A percentile compares a stretch with the other conserved stretches of the same genome.
Conservation (phyloP, 202 grass and related monocot species). For the Schoenoplectus triqueter region DNA sequence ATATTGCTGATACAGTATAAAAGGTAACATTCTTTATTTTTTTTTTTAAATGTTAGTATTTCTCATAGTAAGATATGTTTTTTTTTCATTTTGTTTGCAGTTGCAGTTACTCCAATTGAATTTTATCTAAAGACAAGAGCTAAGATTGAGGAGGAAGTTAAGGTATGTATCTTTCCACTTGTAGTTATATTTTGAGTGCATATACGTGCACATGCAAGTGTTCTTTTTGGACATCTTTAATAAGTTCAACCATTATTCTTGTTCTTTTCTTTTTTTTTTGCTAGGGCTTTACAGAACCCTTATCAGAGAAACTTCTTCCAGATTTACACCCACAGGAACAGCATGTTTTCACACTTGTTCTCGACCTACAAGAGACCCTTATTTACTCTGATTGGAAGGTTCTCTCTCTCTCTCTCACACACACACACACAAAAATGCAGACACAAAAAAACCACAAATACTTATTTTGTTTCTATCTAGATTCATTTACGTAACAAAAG, state of each 20-base stretch:
- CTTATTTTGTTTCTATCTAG: slow-evolving; percentile 29
- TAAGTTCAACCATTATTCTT: slow-evolving; percentile 38
- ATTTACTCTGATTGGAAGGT: slow-evolving; percentile 99
- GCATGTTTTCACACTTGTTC: slow-evolving; percentile 92
- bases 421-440: background rate
- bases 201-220: slow-evolving; percentile 21
- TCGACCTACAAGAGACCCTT: slow-evolving; percentile 96
- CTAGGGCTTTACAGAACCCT: slow-evolving; percentile 94
- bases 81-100: slow-evolving; percentile 48
- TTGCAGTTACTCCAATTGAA: slow-evolving; percentile 63
- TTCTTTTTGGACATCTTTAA: slow-evolving; percentile 32
- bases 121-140: slow-evolving; percentile 76
- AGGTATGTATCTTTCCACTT: slow-evolving; percentile 50
- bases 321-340: slow-evolving; percentile 92
- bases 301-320: slow-evolving; percentile 97
- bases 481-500: slow-evolving; percentile 19
- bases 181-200: slow-evolving; percentile 27
- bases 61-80: slow-evolving; percentile 28
- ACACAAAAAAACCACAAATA: background rate
- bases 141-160: slow-evolving; percentile 87
- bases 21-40: slow-evolving; percentile 34
- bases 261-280: slow-evolving; percentile 15
- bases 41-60: slow-evolving; percentile 4
- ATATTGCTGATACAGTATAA: slow-evolving; percentile 5
- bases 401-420: background rate